Evolutionary conservation across 2,329 filamentous ascomycete species (phyloP).

Genomic region (Thelonectria olida): DNA sequence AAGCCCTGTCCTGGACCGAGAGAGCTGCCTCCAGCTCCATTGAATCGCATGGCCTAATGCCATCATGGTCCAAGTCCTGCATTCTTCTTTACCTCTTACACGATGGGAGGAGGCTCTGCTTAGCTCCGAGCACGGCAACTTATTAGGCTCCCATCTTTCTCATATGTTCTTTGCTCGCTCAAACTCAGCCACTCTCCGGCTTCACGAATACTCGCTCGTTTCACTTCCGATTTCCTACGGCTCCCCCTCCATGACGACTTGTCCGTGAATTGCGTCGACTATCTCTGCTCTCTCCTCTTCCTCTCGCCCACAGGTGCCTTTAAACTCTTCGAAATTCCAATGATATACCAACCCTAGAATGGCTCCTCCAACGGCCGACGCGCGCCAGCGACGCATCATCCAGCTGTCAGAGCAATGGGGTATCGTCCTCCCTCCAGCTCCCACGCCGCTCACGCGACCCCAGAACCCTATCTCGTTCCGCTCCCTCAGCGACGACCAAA

Average conservation of each 20-base stretch:
- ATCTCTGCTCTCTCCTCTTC: background rate
- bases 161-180: background rate
- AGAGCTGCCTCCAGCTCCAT: conserved; percentile 2
- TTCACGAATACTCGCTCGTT: background rate
- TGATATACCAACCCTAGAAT: conserved; percentile 34
- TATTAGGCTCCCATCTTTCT: conserved; percentile 3
- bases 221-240: background rate
- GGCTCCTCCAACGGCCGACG: conserved; percentile 45
- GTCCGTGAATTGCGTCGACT: background rate
- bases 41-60: background rate
- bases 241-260: background rate
- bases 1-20: background rate
- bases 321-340: conserved; percentile 13
- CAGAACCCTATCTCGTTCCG: conserved; percentile 54
- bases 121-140: background rate
- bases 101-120: background rate
- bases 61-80: too few species aligned
- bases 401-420: conserved; percentile 62
- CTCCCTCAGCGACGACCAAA: conserved; percentile 58
- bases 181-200: too few species aligned
- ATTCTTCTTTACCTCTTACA: background rate
- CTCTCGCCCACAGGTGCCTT: background rate
- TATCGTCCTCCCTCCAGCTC: conserved; percentile 52
- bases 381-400: conserved; percentile 58
- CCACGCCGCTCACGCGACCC: conserved; percentile 53